These are phyloP conservation scores for Eimeria sp. DNA, from an alignment of 169 alveolate genomes.

Conservation along the genomic window DNA sequence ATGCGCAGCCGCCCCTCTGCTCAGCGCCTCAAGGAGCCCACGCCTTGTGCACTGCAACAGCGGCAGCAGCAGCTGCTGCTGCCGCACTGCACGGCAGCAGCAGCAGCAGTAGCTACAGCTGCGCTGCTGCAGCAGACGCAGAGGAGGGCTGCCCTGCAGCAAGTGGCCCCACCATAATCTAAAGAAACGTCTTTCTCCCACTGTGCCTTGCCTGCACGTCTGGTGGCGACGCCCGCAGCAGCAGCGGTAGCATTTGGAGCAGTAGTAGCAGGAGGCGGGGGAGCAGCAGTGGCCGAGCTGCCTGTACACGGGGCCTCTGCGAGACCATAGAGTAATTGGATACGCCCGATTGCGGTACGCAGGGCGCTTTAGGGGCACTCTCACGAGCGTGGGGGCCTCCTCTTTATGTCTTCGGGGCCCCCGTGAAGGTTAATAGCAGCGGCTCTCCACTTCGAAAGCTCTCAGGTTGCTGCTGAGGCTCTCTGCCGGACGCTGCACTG, in stretches of 20 bases:
- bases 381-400: slow-evolving; percentile 12
- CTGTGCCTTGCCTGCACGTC: slow-evolving; percentile 46
- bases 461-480: not conserved
- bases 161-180: slow-evolving; percentile 51
- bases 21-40: slow-evolving; percentile 28
- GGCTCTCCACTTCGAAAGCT: not conserved
- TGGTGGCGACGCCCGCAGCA: slow-evolving; percentile 54
- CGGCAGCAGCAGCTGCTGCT: slow-evolving; percentile 61
- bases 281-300: slow-evolving; percentile 40
- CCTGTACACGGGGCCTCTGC: not conserved
- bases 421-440: not conserved
- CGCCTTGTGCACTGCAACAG: slow-evolving; percentile 60
- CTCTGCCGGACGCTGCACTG: not conserved
- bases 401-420: slow-evolving; percentile 16
- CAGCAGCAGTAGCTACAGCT: slow-evolving; percentile 44
- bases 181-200: slow-evolving; percentile 51
- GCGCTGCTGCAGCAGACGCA: slow-evolving; percentile 60
- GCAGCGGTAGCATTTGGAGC: slow-evolving; percentile 10
- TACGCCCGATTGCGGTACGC: not conserved
- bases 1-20: slow-evolving; percentile 60
- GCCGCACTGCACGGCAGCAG: slow-evolving; percentile 64
- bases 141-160: slow-evolving; percentile 49
- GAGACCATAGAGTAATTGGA: slow-evolving; percentile 3
- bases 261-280: slow-evolving; percentile 19
- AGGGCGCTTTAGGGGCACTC: slow-evolving; percentile 11